Base-by-base conservation (phyloP, 352 stramenopile species). In the Globisporangium cystogenes region DNA sequence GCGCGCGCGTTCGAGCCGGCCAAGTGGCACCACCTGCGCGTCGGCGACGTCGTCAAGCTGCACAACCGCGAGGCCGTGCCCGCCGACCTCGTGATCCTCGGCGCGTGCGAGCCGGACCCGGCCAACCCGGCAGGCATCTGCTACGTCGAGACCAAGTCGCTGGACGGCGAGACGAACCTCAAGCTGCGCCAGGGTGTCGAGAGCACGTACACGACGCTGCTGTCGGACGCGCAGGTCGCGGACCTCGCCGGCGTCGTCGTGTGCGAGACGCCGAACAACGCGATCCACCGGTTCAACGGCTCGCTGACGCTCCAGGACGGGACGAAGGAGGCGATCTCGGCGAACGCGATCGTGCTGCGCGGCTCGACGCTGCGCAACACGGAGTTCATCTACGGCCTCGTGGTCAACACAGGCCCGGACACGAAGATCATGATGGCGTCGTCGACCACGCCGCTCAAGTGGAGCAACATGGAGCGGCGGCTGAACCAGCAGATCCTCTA, bases 111-210 rank as follows among this genome's bases (percentile, higher is more conserved):
- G 48, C 79, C 84, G 0, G 80, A 96, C 18, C 67, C 74, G 2
- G 53, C 61, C 1, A 75, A 82, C 42, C 85, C 88, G 0, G 69
- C 70, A 1, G 88, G 90, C 1, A 91, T 95, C 40, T 96, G 84
- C 58, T 97, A 96, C 53, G 87, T 96, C 26, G 86, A 97, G 68
- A 97, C 90, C 42, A 94, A 96, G 46, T 96, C 86, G 12, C 70
- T 97, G n/a, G 90, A 97, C 55, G 90, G 90, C 31, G 90, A 97
- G 60, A 97, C 90, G 6, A 97, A 97, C 52, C 63, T 98, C 7
- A 98, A 98, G 70, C 74, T 96, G 0, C 69, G 90, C 23, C 76
- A 95, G 48, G 85, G 81, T 27, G 55, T 94, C 0, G 84, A 94
- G 41, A 68, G 64, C 8, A 90, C 82, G 47, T 94, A 94, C 61